These are phyloP conservation scores for Ascomycota sp. DNA, from an alignment of 2,329 filamentous ascomycete genomes.

Conservation along the genomic window DNA sequence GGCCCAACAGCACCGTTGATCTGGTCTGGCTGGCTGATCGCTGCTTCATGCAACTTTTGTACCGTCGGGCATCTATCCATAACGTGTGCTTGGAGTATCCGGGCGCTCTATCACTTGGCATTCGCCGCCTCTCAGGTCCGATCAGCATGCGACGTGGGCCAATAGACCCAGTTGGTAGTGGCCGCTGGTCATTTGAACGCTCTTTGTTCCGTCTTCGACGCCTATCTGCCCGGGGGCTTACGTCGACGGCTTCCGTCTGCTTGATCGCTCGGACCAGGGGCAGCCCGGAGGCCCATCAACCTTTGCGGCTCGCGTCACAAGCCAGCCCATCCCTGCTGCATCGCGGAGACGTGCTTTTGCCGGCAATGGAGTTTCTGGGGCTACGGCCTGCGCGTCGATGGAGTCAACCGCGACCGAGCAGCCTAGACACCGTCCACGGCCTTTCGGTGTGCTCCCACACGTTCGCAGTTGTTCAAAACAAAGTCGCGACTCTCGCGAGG, in stretches of 20 bases:
- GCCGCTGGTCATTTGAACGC: neutral
- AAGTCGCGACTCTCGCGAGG: too few relatives aligned
- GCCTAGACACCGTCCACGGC: too few relatives aligned
- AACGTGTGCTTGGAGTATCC: too few relatives aligned
- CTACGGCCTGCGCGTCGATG: too few relatives aligned
- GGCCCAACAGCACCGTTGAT: constrained; percentile 2
- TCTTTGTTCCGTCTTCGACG: neutral
- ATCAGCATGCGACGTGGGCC: constrained; percentile 6
- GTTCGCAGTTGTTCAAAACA: too few relatives aligned
- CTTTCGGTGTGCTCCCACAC: too few relatives aligned
- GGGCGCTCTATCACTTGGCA: too few relatives aligned
- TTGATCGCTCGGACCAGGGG: neutral
- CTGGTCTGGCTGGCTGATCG: too few relatives aligned
- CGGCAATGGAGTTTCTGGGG: neutral
- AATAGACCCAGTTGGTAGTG: constrained; percentile 7
- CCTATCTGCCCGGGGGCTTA: neutral
- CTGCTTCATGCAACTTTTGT: constrained; percentile 2
- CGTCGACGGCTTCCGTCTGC: neutral
- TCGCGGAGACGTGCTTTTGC: neutral
- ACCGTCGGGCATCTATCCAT: constrained; percentile 9
- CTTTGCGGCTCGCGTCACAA: constrained; percentile 1
- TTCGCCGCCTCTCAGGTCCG: constrained; percentile 5
- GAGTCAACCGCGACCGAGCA: too few relatives aligned
- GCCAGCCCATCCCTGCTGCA: constrained; percentile 1
- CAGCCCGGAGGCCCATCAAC: neutral